These are phyloP conservation scores for Blastomyces gilchristii DNA, from an alignment of 2,329 filamentous ascomycete species.

Conservation along the genomic window DNA sequence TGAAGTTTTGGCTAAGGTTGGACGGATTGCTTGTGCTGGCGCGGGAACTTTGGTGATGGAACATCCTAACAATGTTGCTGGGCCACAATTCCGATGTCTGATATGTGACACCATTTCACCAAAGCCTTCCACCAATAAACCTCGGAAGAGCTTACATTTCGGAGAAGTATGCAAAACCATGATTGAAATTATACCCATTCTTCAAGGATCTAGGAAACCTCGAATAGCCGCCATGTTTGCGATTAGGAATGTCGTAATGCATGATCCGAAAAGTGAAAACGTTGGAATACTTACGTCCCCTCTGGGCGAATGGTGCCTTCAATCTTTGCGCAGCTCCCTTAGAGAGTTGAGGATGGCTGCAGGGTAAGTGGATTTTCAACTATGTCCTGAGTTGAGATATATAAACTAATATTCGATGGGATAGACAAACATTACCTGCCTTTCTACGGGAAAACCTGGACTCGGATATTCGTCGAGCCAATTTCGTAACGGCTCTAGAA, in stretches of 20 bases:
- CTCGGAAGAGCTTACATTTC: conserved; percentile 18
- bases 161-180: conserved; percentile 36
- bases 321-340: conserved; percentile 70
- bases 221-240: conserved; percentile 62
- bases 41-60: conserved; percentile 37
- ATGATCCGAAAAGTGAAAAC: conserved; percentile 50
- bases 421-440: conserved; percentile 51
- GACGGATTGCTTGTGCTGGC: conserved; percentile 48
- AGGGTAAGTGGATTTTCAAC: conserved; percentile 38
- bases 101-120: conserved; percentile 29
- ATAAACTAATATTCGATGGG: conserved; percentile 12
- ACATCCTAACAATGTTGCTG: conserved; percentile 19
- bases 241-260: conserved; percentile 58
- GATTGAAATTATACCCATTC: conserved; percentile 30
- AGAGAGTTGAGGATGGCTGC: conserved; percentile 77
- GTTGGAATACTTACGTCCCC: conserved; percentile 58
- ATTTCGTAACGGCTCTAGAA: conserved; percentile 60
- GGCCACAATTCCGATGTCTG: conserved; percentile 23
- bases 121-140: conserved; percentile 13
- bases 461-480: conserved; percentile 44
- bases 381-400: conserved; percentile 13
- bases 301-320: conserved; percentile 70
- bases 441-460: conserved; percentile 50
- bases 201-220: conserved; percentile 45
- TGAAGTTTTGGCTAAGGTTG: conserved; percentile 45